Percentiles rank a stretch among this genome's conserved stretches.
phyloP scores from a whole-genome alignment of 768 basidiomycete species.

The Calocera cornea region DNA sequence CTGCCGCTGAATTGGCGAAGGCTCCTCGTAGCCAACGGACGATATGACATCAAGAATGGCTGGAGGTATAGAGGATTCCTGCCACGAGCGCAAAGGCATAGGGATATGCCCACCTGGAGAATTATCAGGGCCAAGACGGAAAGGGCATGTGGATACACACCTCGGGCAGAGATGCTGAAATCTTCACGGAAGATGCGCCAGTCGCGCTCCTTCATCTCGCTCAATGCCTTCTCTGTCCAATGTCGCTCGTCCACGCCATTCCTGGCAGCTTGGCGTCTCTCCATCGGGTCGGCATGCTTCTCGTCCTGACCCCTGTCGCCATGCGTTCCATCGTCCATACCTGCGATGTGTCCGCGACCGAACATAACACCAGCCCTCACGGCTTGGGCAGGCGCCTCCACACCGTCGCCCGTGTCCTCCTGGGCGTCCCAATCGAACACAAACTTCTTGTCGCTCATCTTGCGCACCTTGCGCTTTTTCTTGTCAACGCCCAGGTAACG shows the following conservation, averaged over 20 bases:
- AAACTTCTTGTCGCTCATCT: constrained; percentile 92
- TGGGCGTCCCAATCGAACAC: constrained; percentile 99
- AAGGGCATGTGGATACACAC: constrained; percentile 30
- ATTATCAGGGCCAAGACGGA: background rate
- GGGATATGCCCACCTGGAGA: constrained; percentile 76
- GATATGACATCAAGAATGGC: constrained; percentile 73
- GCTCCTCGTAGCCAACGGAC: constrained; percentile 90
- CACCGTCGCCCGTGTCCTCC: constrained; percentile 58
- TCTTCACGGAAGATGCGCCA: constrained; percentile 99
- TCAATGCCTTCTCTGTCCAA: constrained; percentile 88
- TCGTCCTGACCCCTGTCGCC: constrained; percentile 27
- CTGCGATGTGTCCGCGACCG: constrained; percentile 68
- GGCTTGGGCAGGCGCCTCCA: constrained; percentile 6
- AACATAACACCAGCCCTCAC: constrained; percentile 66
- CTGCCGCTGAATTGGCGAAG: constrained; percentile 91
- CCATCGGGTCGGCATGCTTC: constrained; percentile 68
- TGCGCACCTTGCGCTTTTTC: constrained; percentile 87
- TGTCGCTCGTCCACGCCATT: constrained; percentile 83
- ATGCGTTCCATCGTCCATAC: constrained; percentile 65
- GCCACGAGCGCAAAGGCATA: constrained; percentile 84
- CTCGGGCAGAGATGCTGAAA: constrained; percentile 88
- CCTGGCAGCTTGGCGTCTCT: constrained; percentile 68
- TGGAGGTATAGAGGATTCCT: constrained; percentile 70
- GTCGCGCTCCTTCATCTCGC: constrained; percentile 93
- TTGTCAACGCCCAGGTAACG: constrained; percentile 89